These are phyloP conservation scores for Tinospora cordifolia DNA, from an alignment of 164 flowering plant species.

Conservation along the genomic window DNA sequence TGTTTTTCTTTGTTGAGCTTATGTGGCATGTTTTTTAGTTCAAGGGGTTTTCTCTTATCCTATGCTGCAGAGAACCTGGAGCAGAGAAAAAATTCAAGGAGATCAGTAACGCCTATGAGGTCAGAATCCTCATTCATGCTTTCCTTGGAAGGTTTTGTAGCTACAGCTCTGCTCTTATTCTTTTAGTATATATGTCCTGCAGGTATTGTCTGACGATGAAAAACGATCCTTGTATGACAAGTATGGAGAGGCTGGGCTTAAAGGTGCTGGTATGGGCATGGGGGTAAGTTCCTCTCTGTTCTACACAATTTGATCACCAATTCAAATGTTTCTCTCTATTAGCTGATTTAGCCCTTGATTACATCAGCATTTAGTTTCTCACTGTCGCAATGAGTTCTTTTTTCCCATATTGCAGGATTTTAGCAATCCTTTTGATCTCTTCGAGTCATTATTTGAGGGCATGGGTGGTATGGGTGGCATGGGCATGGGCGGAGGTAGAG, in stretches of 20 bases:
- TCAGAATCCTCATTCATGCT: constrained; percentile 14
- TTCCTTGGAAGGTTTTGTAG: not conserved
- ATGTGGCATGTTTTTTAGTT: not conserved
- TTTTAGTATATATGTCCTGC: constrained; percentile 10
- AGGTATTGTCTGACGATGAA: constrained; percentile 98
- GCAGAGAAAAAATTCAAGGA: constrained; percentile 93
- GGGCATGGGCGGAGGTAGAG: constrained; percentile 58
- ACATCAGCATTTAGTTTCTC: constrained; percentile 8
- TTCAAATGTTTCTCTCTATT: not conserved
- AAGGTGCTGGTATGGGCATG: constrained; percentile 78
- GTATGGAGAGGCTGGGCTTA: constrained; percentile 94
- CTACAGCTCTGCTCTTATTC: not conserved
- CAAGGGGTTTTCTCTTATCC: not conserved
- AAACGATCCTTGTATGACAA: constrained; percentile 86
- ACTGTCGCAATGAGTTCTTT: not conserved
- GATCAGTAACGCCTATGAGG: constrained; percentile 96
- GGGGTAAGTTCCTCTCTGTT: constrained; percentile 56
- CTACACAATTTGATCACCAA: not conserved
- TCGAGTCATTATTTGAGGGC: constrained; percentile 75
- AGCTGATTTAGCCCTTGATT: not conserved
- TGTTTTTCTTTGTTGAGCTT: not conserved
- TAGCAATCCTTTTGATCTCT: constrained; percentile 83
- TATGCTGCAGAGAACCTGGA: constrained; percentile 56
- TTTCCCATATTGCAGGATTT: constrained; percentile 54
- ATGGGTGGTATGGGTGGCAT: constrained; percentile 68